Evolutionary conservation across 2,329 filamentous ascomycete species (phyloP), one percentile per base, ranked within the genome.

Genomic region (Ceratocystis diversiconidia): DNA sequence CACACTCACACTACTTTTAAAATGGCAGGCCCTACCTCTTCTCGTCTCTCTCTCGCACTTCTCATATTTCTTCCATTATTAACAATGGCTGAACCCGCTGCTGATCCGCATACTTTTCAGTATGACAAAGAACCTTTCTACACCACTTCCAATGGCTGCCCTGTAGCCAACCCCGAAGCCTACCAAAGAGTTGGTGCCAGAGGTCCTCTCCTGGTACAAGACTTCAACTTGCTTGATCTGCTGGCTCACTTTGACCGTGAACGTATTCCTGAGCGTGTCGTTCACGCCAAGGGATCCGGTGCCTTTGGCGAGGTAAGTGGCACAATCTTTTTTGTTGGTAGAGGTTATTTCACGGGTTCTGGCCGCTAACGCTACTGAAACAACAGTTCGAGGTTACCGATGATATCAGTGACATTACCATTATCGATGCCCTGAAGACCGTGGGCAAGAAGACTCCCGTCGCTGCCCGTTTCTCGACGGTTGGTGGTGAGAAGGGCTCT

Each of bases 401-500:
- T 59, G 72, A 73, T 1, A 76, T 84, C 64, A 78, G 80, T n/a
- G 81, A 86, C 64, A 70, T 85, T 48, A 83, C 78, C 5, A 75
- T 76, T 1, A 80, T 81, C 41, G 72, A 76, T 65, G 76, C 82
- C 66, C 82, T 85, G 71, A 80, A 77, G 71, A 77, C 81, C 66
- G 78, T 83, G 64, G 88, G 87, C 70, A 89, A 89, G 77, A 83
- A 83, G 73, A 89, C 86, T 61, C 83, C 85, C 17, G 74, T 86
- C 68, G 80, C 86, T 1, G 80, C 82, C 55, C 84, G 88, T 3
- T 90, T 91, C 75, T 90, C 86, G 0, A 91, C 88, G 1, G 87
- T 90, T 3, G 86, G 87, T 72, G 86, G 87, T 67, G 86, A 90
- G 74, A 83, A 83, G 66, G 87, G 87, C 5, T 88, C 85, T 3